Evolutionary conservation across 768 basidiomycete genomes (phyloP).

Genomic region (Leccinum broughii): DNA sequence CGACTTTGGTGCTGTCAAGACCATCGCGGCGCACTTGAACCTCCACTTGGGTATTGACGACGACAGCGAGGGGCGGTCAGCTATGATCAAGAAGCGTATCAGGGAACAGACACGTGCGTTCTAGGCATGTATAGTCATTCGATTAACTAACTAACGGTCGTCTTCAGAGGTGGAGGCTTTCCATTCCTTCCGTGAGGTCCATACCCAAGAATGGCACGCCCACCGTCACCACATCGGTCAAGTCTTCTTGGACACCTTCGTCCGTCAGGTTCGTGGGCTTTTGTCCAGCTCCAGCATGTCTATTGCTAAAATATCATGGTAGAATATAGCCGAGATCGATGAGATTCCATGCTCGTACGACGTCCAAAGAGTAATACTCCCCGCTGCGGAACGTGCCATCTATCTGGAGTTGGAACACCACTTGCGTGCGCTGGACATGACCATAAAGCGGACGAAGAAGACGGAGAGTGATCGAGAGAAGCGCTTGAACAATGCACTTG

Average conservation of each 20-base stretch:
- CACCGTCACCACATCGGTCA: constrained; percentile 85
- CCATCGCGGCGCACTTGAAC: constrained; percentile 83
- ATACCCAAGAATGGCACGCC: constrained; percentile 89
- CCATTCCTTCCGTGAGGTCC: constrained; percentile 95
- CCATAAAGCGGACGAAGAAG: constrained; percentile 64
- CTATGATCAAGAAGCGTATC: constrained; percentile 75
- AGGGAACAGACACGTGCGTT: constrained; percentile 78
- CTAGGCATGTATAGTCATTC: constrained; percentile 1
- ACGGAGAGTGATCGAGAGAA: constrained; percentile 80
- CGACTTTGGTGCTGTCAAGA: constrained; percentile 88
- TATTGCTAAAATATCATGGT: constrained; percentile 13
- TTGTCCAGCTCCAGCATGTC: not conserved
- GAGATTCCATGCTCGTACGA: constrained; percentile 82
- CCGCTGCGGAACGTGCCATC: constrained; percentile 92
- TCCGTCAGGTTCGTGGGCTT: constrained; percentile 66
- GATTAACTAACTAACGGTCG: constrained; percentile 18
- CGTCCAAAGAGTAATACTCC: constrained; percentile 66
- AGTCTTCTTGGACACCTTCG: constrained; percentile 75
- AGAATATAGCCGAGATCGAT: constrained; percentile 97
- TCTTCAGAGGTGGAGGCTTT: constrained; percentile 81
- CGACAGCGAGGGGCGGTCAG: constrained; percentile 75
- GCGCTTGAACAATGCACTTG: constrained; percentile 82
- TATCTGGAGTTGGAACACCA: constrained; percentile 95
- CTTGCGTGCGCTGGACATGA: constrained; percentile 87
- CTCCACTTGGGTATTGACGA: constrained; percentile 93